A percentile compares a stretch with the other conserved stretches of the same genome.
phyloP scores from a whole-genome alignment of 73 alveolate species.

The Blepharisma japonicum region DNA sequence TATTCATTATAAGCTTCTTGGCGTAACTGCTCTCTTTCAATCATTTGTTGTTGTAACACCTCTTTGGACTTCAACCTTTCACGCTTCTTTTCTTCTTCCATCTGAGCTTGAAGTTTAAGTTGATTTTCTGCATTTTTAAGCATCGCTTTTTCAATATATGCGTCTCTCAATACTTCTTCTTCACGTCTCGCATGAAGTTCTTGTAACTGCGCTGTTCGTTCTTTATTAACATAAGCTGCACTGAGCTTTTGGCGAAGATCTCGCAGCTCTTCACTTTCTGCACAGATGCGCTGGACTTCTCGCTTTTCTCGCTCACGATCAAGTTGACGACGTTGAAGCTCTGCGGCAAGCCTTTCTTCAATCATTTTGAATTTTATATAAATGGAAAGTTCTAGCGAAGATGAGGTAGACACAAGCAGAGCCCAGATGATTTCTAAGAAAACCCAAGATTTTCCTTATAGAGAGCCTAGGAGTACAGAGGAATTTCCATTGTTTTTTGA shows the following conservation, averaged over 20 bases:
- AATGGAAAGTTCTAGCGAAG: no score
- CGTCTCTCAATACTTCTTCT: slow-evolving; percentile 49
- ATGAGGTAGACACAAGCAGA: no score
- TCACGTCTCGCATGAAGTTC: slow-evolving; percentile 48
- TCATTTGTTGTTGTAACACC: slow-evolving; percentile 49
- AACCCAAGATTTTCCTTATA: no score
- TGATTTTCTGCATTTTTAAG: slow-evolving; percentile 48
- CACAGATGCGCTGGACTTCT: slow-evolving; percentile 53
- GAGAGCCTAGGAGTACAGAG: no score
- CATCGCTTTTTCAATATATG: slow-evolving; percentile 59
- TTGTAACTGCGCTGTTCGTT: slow-evolving; percentile 55
- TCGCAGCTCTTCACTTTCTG: slow-evolving; percentile 57
- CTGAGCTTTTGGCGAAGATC: slow-evolving; percentile 54
- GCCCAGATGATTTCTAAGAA: no score
- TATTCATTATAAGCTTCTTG: slow-evolving; percentile 63
- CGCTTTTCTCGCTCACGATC: slow-evolving; percentile 43
- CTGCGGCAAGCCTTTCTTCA: slow-evolving; percentile 67
- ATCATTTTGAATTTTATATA: slow-evolving; percentile 32
- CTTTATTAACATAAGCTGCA: slow-evolving; percentile 63
- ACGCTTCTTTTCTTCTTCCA: slow-evolving; percentile 37
- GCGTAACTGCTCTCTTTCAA: slow-evolving; percentile 46
- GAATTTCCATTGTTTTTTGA: no score
- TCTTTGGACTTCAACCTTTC: slow-evolving; percentile 35
- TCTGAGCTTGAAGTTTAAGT: slow-evolving; percentile 1
- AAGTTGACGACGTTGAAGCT: slow-evolving; percentile 52